A percentile compares a stretch with the other conserved stretches of the same genome.
phyloP scores from a whole-genome alignment of 805 yeast genomes.

The Hermanozyma aechmeae region DNA sequence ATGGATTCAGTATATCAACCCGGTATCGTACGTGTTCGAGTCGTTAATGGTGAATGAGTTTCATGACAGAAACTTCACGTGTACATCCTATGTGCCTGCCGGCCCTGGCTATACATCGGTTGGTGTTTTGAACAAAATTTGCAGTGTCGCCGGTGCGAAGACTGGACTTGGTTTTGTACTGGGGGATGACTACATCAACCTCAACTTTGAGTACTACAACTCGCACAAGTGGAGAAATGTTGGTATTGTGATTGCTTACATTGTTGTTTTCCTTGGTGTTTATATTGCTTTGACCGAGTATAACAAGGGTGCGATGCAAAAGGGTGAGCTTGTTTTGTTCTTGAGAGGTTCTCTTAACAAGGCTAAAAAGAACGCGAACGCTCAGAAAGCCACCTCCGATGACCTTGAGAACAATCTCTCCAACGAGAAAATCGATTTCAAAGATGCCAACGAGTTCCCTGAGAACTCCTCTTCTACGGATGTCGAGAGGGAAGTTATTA shows the following conservation, averaged over 20 bases:
- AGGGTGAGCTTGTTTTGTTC: conserved; percentile 27
- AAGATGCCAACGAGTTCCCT: background rate
- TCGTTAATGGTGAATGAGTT: conserved; percentile 59
- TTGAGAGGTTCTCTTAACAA: conserved; percentile 34
- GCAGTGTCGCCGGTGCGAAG: conserved; percentile 51
- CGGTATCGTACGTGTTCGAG: conserved; percentile 33
- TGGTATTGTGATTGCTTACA: conserved; percentile 53
- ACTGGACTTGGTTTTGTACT: conserved; percentile 44
- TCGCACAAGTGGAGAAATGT: conserved; percentile 73
- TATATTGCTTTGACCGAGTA: conserved; percentile 29
- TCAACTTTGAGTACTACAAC: conserved; percentile 42
- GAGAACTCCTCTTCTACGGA: background rate
- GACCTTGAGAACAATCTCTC: conserved; percentile 27
- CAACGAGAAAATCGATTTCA: background rate
- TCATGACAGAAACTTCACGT: conserved; percentile 43
- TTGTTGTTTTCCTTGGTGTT: conserved; percentile 29
- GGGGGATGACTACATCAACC: conserved; percentile 50
- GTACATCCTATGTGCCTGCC: conserved; percentile 49
- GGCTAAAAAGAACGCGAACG: conserved; percentile 28
- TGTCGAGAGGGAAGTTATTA: background rate
- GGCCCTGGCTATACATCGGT: conserved; percentile 44
- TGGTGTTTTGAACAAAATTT: conserved; percentile 33
- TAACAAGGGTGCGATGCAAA: conserved; percentile 38
- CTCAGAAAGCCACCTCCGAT: conserved; percentile 14
- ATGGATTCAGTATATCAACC: conserved; percentile 56